Evolutionary conservation across 2,329 filamentous ascomycete genomes (phyloP), one percentile per base, ranked within the genome.

Genomic region (Phaeosphaeriaceae sp.): DNA sequence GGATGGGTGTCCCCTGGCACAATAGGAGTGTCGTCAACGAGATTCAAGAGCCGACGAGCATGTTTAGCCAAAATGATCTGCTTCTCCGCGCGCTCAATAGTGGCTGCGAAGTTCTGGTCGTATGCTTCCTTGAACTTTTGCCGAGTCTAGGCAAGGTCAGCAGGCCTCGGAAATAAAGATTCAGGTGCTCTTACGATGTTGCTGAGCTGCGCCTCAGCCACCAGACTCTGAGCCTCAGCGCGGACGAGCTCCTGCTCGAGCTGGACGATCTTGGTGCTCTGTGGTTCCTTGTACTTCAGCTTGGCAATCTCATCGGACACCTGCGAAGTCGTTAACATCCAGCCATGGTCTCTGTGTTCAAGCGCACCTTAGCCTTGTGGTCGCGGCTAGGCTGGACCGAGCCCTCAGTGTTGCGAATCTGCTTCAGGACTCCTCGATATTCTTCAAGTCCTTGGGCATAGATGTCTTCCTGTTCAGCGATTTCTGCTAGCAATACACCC

Each of bases 121-220:
- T 94, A 98, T 22, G 95, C 92, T 79, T 97, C 92, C 81, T 96
- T 97, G 80, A 99, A 85, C 81, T 97, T 98, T 79, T 95, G 91
- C 57, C 95, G 91, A 36, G 95, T 98, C 91, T 95, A 61, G n/a
- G 57, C 21, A 52, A 46, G 15, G 56, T 74, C 56, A 77, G 68
- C 31, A 53, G 20, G 17, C 7, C 42, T 31, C 24, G 9, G 20
- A 2, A 22, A 20, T 25, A 20, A 10, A 27, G 21, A n/a, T 1
- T 9, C 17, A 40, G 36, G 31, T 22, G 20, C 27, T 27, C 56
- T 44, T 56, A 96, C 92, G 68, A 97, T 88, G 77, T 99, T 99
- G 73, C 91, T 94, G 77, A 99, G 84, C 79, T 99, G 95, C 21
- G 95, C 95, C 80, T 99, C 95, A 1, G 95, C 95, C 50, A 99